Evolutionary conservation across 1,139 yeast species (phyloP).

Genomic region (Hansenula sp.): DNA sequence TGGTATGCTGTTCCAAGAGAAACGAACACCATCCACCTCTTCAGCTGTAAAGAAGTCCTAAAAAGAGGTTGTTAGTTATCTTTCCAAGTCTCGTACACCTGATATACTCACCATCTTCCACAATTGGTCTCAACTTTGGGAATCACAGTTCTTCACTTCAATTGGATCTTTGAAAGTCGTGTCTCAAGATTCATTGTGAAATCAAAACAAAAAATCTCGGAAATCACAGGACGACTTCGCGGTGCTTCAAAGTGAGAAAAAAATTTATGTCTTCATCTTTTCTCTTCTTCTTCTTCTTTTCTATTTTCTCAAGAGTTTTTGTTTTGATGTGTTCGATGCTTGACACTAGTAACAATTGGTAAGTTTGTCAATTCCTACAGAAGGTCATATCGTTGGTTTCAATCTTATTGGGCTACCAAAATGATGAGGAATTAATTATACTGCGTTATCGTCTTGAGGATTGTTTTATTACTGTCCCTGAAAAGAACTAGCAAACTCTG

Average conservation of each 20-base stretch:
- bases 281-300: background rate
- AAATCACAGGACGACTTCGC: background rate
- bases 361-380: background rate
- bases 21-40: conserved; percentile 64
- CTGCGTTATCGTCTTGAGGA: conserved; percentile 30
- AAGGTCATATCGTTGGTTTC: background rate
- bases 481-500: conserved; percentile 17
- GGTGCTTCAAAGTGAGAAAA: background rate
- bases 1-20: conserved; percentile 67
- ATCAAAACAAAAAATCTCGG: background rate
- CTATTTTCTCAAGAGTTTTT: background rate
- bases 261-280: background rate
- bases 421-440: conserved; percentile 19
- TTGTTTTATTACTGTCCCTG: conserved; percentile 25
- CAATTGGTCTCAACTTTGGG: too few species aligned
- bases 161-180: too few species aligned
- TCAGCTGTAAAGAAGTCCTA: conserved; percentile 58
- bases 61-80: background rate
- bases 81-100: too few species aligned
- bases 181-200: background rate
- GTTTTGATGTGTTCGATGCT: background rate
- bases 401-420: background rate
- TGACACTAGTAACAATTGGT: background rate
- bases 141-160: too few species aligned
- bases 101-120: too few species aligned